A percentile compares a stretch with the other conserved stretches of the same genome.
These are phyloP conservation scores for Metschnikowia dekortorum DNA, from an alignment of 805 yeast species.

Conservation along the genomic window DNA sequence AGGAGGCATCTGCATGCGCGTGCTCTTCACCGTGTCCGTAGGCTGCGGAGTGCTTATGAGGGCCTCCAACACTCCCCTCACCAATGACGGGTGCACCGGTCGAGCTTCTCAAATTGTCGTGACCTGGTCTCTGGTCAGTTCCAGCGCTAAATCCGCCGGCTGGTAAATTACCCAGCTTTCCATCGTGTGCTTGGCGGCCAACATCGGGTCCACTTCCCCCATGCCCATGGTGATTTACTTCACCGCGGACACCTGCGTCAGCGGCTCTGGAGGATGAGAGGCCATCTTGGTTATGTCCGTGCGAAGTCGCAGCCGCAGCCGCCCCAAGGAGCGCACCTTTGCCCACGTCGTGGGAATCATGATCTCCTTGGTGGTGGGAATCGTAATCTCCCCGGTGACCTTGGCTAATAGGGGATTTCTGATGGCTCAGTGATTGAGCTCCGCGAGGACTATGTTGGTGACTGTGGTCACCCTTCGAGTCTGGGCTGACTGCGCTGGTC, in stretches of 20 bases:
- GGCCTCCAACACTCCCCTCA: background rate
- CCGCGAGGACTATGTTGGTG: background rate
- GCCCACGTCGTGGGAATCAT: no score
- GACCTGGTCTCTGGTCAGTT: background rate
- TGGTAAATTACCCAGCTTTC: slow-evolving; percentile 8
- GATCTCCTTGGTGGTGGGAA: no score
- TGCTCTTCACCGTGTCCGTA: background rate
- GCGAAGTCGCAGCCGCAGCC: background rate
- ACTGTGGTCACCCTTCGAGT: background rate
- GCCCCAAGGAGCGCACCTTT: background rate
- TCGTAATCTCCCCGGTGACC: no score
- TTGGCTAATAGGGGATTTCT: no score
- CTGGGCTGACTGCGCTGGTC: background rate
- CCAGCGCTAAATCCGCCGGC: background rate
- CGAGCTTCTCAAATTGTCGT: background rate
- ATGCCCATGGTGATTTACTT: slow-evolving; percentile 6
- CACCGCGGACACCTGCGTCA: background rate
- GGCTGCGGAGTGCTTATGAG: background rate
- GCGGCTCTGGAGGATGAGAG: no score
- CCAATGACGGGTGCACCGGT: background rate
- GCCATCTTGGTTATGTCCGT: no score
- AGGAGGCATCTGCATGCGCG: slow-evolving; percentile 3
- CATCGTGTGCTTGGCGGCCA: slow-evolving; percentile 9
- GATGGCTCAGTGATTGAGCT: no score
- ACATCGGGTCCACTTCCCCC: slow-evolving; percentile 7